Percentiles rank a stretch among this genome's conserved stretches.
Evolutionary conservation across 371 early-diverging fungal genomes (phyloP).

Genomic region (Blyttiomyces sp.): DNA sequence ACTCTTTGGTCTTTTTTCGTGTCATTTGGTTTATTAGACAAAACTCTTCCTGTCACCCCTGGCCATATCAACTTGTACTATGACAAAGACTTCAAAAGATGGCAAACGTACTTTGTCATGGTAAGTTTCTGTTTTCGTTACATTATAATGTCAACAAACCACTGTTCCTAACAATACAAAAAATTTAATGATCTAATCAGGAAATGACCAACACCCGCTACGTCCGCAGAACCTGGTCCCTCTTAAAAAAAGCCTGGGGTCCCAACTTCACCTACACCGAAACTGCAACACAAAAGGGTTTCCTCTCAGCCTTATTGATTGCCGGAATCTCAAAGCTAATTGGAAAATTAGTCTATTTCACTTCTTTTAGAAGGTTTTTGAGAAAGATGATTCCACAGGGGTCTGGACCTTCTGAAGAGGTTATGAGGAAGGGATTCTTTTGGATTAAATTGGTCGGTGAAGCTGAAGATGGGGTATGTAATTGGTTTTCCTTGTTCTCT

Average conservation of each 20-base stretch:
- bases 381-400: slow-evolving; percentile 28
- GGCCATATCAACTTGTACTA: slow-evolving; percentile 12
- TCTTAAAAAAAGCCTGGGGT: slow-evolving; percentile 32
- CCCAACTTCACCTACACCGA: slow-evolving; percentile 47
- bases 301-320: slow-evolving; percentile 14
- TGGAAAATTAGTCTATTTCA: slow-evolving; percentile 33
- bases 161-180: too few species aligned
- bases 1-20: too few species aligned
- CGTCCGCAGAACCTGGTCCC: slow-evolving; percentile 36
- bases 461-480: slow-evolving; percentile 14
- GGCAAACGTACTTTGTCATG: slow-evolving; percentile 4
- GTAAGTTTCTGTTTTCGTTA: slow-evolving; percentile 4
- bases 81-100: slow-evolving; percentile 8
- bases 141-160: slow-evolving; percentile 1
- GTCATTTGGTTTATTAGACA: too few species aligned
- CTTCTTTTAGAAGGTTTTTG: slow-evolving; percentile 27
- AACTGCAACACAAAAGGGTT: slow-evolving; percentile 37
- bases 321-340: slow-evolving; percentile 11
- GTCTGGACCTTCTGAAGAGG: slow-evolving; percentile 23
- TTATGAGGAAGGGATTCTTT: slow-evolving; percentile 14
- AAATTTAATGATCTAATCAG: background rate
- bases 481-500: background rate
- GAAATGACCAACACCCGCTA: slow-evolving; percentile 32
- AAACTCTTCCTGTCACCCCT: too few species aligned
- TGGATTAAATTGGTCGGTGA: slow-evolving; percentile 21